Percentiles rank a stretch among this genome's conserved stretches.
phyloP scores from a whole-genome alignment of 2,329 filamentous ascomycete genomes.

The Pestalotiopsis sp. region DNA sequence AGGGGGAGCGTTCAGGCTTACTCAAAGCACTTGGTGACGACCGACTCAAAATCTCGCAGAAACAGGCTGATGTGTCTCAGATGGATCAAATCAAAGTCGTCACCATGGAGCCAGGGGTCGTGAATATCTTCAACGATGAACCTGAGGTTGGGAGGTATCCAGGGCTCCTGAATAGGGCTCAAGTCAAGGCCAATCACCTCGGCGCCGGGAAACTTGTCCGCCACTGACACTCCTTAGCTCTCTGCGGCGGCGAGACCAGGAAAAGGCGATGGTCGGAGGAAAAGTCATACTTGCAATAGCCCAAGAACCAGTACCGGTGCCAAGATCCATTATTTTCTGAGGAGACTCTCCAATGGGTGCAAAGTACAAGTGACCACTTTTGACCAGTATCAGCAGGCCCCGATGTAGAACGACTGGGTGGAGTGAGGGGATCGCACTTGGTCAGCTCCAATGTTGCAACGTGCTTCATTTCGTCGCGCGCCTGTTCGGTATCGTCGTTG shows the following conservation, averaged over 20 bases:
- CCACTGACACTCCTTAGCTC: constrained; percentile 12
- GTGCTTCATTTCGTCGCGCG: constrained; percentile 41
- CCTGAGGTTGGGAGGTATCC: constrained; percentile 51
- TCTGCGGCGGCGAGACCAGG: neutral
- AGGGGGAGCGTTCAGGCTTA: neutral
- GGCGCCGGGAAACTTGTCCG: constrained; percentile 23
- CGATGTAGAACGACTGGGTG: neutral
- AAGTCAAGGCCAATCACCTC: constrained; percentile 25
- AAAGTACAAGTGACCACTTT: constrained; percentile 19
- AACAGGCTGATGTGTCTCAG: constrained; percentile 40
- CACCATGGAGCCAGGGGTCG: constrained; percentile 47
- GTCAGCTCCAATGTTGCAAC: constrained; percentile 40
- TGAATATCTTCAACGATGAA: constrained; percentile 59
- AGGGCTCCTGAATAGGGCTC: constrained; percentile 26
- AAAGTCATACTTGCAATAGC: constrained; percentile 33
- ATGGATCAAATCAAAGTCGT: constrained; percentile 55
- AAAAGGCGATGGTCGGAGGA: no score
- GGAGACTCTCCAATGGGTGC: constrained; percentile 22
- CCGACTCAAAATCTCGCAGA: constrained; percentile 15
- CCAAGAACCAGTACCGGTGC: constrained; percentile 47
- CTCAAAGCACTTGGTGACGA: constrained; percentile 3
- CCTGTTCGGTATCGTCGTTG: constrained; percentile 42
- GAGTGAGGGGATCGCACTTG: neutral
- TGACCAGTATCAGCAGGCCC: neutral
- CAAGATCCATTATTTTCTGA: constrained; percentile 27